A percentile compares a stretch with the other conserved stretches of the same genome.
These are phyloP conservation scores for Clonostachys byssicola DNA, from an alignment of 2,329 filamentous ascomycete species.

Conservation along the genomic window DNA sequence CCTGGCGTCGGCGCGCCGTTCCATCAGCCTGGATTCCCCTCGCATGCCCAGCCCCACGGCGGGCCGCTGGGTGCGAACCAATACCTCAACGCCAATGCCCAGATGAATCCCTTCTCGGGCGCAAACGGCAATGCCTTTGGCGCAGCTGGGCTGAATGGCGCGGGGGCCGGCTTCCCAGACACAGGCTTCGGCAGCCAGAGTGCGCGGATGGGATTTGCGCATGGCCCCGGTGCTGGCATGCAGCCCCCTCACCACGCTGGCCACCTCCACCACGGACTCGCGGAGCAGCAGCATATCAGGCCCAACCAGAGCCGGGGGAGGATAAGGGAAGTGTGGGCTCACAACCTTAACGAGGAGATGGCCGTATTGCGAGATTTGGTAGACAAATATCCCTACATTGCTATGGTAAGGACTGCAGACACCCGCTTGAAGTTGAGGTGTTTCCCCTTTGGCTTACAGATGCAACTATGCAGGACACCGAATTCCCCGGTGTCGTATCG, in stretches of 20 bases:
- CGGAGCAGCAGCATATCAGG: slow-evolving; percentile 33
- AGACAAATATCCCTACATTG: slow-evolving; percentile 91
- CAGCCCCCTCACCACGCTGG: slow-evolving; percentile 54
- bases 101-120: slow-evolving; percentile 61
- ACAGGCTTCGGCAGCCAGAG: slow-evolving; percentile 83
- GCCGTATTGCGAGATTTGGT: slow-evolving; percentile 75
- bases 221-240: slow-evolving; percentile 47
- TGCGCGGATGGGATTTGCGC: slow-evolving; percentile 81
- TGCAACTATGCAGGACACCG: slow-evolving; percentile 67
- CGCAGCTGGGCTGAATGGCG: slow-evolving; percentile 51
- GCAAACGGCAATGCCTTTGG: slow-evolving; percentile 53
- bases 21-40: slow-evolving; percentile 45
- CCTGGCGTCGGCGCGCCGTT: slow-evolving; percentile 31
- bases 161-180: slow-evolving; percentile 54
- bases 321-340: slow-evolving; percentile 95
- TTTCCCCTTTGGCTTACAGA: neutral
- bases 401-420: slow-evolving; percentile 67
- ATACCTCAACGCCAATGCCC: slow-evolving; percentile 66
- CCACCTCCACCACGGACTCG: slow-evolving; percentile 33
- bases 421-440: neutral
- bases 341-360: slow-evolving; percentile 91
- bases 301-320: slow-evolving; percentile 59
- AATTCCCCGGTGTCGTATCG: slow-evolving; percentile 96
- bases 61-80: slow-evolving; percentile 60
- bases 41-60: slow-evolving; percentile 44